phyloP scores from a whole-genome alignment of 768 basidiomycete genomes.

The Rhodotorula taiwanensis region DNA sequence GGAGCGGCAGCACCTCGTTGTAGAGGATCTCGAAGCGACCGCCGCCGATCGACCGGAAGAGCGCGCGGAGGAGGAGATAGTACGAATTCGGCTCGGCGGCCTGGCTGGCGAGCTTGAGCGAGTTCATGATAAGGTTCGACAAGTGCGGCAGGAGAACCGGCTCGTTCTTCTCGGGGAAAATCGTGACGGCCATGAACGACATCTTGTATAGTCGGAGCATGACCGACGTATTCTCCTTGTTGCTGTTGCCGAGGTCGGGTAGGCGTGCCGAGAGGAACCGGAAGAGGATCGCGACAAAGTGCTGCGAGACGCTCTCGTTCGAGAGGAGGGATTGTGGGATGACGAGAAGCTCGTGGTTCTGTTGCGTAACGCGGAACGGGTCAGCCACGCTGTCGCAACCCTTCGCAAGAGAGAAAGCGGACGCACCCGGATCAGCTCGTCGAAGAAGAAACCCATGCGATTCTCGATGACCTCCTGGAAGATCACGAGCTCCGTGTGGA shows the following conservation, averaged over 20 bases:
- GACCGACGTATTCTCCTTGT: constrained; percentile 66
- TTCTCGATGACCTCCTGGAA: constrained; percentile 95
- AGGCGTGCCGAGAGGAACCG: constrained; percentile 76
- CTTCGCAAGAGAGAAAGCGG: too few relatives aligned
- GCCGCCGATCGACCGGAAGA: constrained; percentile 88
- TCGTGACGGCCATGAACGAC: constrained; percentile 78
- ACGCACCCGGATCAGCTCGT: constrained; percentile 46
- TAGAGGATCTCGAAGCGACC: constrained; percentile 90
- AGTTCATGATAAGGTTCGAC: constrained; percentile 88
- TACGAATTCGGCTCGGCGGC: constrained; percentile 85
- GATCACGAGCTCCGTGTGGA: constrained; percentile 77
- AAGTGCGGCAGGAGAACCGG: constrained; percentile 88
- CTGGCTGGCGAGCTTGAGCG: constrained; percentile 87
- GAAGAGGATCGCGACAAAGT: constrained; percentile 77
- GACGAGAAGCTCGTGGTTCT: constrained; percentile 69
- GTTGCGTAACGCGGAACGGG: too few relatives aligned
- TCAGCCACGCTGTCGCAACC: constrained; percentile 42
- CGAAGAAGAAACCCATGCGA: constrained; percentile 84
- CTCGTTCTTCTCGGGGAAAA: constrained; percentile 70
- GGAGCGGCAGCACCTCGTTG: constrained; percentile 87
- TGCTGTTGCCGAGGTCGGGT: constrained; percentile 62
- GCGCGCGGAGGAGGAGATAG: constrained; percentile 78
- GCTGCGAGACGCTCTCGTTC: constrained; percentile 69
- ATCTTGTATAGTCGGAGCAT: constrained; percentile 91
- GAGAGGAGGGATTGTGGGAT: constrained; percentile 76